Conservation (phyloP, 169 alveolate genomes). For the Plasmodium vivax region DNA sequence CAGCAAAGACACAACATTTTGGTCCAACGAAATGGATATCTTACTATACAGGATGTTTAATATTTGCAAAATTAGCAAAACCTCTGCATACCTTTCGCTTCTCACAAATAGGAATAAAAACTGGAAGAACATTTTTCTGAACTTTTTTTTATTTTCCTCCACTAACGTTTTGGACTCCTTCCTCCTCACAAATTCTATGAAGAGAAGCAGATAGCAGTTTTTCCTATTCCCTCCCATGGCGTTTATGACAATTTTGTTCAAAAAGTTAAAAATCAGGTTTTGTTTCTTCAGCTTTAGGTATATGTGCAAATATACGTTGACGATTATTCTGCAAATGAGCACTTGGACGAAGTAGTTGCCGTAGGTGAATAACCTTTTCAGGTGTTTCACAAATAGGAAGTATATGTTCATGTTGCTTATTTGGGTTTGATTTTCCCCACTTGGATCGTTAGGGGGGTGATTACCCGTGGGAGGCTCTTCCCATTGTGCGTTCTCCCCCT, state of each 20-base stretch:
- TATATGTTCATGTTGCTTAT: slow-evolving; percentile 41
- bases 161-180: slow-evolving; percentile 30
- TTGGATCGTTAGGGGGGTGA: background rate
- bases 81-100: slow-evolving; percentile 25
- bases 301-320: slow-evolving; percentile 66
- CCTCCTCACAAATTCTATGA: slow-evolving; percentile 62
- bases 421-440: background rate
- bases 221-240: slow-evolving; percentile 5
- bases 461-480: background rate
- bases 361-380: slow-evolving; percentile 38
- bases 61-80: slow-evolving; percentile 63
- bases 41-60: slow-evolving; percentile 52
- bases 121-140: slow-evolving; percentile 65
- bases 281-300: slow-evolving; percentile 66
- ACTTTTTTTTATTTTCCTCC: slow-evolving; percentile 37
- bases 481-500: background rate
- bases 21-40: slow-evolving; percentile 17
- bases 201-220: slow-evolving; percentile 53
- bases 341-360: slow-evolving; percentile 71
- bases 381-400: slow-evolving; percentile 27
- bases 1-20: slow-evolving; percentile 29
- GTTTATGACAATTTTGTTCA: slow-evolving; percentile 36
- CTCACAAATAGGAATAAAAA: slow-evolving; percentile 43
- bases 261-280: slow-evolving; percentile 59
- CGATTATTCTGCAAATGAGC: slow-evolving; percentile 54